Base-by-base conservation (phyloP, 768 basidiomycete species). In the Mycena latifolia region DNA sequence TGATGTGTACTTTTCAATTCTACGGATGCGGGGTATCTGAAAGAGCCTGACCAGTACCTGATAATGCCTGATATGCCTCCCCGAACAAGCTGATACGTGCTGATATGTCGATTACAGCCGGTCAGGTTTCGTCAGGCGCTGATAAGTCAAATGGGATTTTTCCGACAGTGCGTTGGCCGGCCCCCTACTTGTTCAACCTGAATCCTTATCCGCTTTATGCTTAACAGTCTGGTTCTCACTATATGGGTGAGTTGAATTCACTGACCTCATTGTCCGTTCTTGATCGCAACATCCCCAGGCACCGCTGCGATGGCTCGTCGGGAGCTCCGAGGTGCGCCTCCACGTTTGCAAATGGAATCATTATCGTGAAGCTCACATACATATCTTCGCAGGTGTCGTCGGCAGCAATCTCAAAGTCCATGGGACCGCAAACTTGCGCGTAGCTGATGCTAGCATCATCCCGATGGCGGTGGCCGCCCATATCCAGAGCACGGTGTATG, bases 361-460 rank as follows among this genome's bases (percentile, higher is more conserved):
- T 33, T 6, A 37, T 53, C 20, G 1, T 22, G 29, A 20, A 10
- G 9, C 33, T 55, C 20, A 47, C 22, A 24, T 15, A 39, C 11
- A 11, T 6, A 56, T 45, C 15, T 18, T 22, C 20, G 6, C 12
- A 65, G 70, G 71, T n/a, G 72, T 73, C 2, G 67, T 73, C 10
- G 53, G 59, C 55, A 52, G 15, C 35, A 47, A 64, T 10, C 61
- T 73, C 20, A 69, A 65, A 35, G 70, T 73, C 1, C 57, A 73
- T 51, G 69, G 69, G 0, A 65, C 66, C 1, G 46, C 55, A 1
- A 70, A 70, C 39, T 51, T 73, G 31, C 47, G 71, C 15, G 61
- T 73, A 3, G 66, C 55, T 7, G 72, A 73, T 55, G 72, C 70
- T 2, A 69, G 67, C 33, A 61, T 73, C 46, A 61, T 73, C 24